Base-by-base conservation (phyloP, 2,329 filamentous ascomycete species). In the Xylariaceae sp. region DNA sequence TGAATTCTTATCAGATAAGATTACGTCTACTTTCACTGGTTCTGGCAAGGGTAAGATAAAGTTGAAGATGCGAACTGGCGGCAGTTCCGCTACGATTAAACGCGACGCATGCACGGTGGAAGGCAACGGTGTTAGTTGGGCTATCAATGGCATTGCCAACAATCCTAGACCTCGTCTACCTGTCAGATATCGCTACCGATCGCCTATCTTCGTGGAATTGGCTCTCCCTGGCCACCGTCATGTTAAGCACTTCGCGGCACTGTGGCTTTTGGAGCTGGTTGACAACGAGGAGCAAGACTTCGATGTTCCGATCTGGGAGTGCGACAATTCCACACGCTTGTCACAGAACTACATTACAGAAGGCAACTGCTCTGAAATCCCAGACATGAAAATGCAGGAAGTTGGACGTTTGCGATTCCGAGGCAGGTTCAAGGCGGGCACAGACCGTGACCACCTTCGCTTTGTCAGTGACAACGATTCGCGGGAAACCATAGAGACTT, bases 271-370 rank as follows among this genome's bases (percentile, higher is more conserved):
- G 57, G 87, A 94, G 50, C 75, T 97, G 9, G 77, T 85, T 11
- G 94, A 97, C 62, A 87, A 88, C 50, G 85, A 94, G 55, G 82
- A 87, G 45, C 78, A 77, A 1, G 79, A 86, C 12, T 85, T 96
- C 60, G 87, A 94, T 56, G 77, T 97, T n/a, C 94, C 92, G 0
- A 86, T 99, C 49, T 97, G 90, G 87, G 85, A 80, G 44, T 95
- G 90, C 19, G 78, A 87, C 59, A 87, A 88, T 49, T 77, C 85
- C 0, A 74, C 81, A 53, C 83, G 92, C 5, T 75, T 97, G 11
- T 89, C 87, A 0, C 92, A 97, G 64, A 97, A 96, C 65, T 96
- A 92, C 68, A 87, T 96, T 61, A 95, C 89, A 0, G 83, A 90
- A 52, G 76, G 85, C 15, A 95, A 94, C 63, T 84, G 80, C 65